Conservation (phyloP, 2,329 filamentous ascomycete species). For the Penicillium sp. region DNA sequence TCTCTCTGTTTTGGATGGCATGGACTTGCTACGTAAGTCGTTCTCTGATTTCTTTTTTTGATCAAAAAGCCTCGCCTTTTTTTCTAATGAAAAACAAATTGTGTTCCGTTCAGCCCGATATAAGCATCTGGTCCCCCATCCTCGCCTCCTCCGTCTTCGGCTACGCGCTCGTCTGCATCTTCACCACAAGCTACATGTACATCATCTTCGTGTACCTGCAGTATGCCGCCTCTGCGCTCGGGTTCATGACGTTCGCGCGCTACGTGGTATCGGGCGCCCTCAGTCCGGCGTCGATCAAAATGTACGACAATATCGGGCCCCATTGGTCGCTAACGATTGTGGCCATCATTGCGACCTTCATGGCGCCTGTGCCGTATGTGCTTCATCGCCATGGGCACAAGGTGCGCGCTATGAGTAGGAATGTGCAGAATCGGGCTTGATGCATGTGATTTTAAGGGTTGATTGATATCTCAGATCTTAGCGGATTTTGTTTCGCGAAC, state of each 20-base stretch:
- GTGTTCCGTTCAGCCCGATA: constrained; percentile 20
- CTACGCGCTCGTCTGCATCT: constrained; percentile 54
- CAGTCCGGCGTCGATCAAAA: constrained; percentile 34
- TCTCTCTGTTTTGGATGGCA: constrained; percentile 63
- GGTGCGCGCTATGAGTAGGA: no score
- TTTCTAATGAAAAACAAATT: constrained; percentile 24
- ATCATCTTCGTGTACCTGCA: constrained; percentile 61
- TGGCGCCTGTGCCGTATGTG: constrained; percentile 47
- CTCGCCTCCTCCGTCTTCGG: constrained; percentile 57
- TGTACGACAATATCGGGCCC: constrained; percentile 45
- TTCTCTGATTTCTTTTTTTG: not conserved
- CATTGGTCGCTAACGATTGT: constrained; percentile 48
- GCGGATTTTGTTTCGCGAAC: no score
- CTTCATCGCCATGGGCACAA: no score
- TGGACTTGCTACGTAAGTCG: constrained; percentile 51
- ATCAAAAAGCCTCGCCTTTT: constrained; percentile 22
- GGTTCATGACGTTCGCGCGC: constrained; percentile 45
- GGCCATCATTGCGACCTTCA: constrained; percentile 36
- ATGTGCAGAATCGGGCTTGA: no score
- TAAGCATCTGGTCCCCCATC: constrained; percentile 58
- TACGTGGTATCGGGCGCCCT: constrained; percentile 46
- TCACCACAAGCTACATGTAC: constrained; percentile 58
- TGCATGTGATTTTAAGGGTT: no score
- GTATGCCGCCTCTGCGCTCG: constrained; percentile 55
- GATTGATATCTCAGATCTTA: no score